Conservation (phyloP, 495 filamentous ascomycete genomes). For the Lineolata rhizophorae region DNA sequence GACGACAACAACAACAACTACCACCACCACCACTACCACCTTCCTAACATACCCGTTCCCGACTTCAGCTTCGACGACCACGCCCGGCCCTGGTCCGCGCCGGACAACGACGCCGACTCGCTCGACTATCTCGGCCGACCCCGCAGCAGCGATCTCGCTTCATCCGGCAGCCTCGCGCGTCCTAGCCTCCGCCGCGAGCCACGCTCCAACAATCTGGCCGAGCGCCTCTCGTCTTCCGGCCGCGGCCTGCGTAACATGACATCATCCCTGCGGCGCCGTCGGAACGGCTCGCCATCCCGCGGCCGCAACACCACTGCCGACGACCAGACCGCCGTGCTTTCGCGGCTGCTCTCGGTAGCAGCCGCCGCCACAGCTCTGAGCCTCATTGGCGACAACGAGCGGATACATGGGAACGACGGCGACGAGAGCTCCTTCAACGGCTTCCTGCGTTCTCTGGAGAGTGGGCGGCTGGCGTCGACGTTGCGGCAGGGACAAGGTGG, state of each 20-base stretch:
- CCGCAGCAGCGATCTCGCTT: too few species aligned
- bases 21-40: constrained; percentile 7
- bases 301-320: too few species aligned
- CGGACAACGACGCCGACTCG: not conserved
- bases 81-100: not conserved
- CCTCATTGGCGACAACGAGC: constrained; percentile 22
- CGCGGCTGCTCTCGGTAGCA: constrained; percentile 21
- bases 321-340: constrained; percentile 23
- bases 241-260: constrained; percentile 17
- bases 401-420: constrained; percentile 14
- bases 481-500: constrained; percentile 16
- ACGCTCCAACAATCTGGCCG: not conserved
- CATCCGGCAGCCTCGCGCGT: not conserved
- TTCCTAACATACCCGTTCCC: constrained; percentile 8
- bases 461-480: constrained; percentile 22
- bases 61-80: constrained; percentile 13
- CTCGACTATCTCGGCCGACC: not conserved
- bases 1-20: too few species aligned
- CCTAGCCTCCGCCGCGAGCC: not conserved
- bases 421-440: constrained; percentile 24
- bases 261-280: constrained; percentile 15
- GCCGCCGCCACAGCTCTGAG: constrained; percentile 24
- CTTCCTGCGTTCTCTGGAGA: constrained; percentile 22
- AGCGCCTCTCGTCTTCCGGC: constrained; percentile 6
- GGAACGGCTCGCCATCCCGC: constrained; percentile 16